Evolutionary conservation across 176 grass and related monocot genomes (phyloP).

Genomic region (Ananas comosus): DNA sequence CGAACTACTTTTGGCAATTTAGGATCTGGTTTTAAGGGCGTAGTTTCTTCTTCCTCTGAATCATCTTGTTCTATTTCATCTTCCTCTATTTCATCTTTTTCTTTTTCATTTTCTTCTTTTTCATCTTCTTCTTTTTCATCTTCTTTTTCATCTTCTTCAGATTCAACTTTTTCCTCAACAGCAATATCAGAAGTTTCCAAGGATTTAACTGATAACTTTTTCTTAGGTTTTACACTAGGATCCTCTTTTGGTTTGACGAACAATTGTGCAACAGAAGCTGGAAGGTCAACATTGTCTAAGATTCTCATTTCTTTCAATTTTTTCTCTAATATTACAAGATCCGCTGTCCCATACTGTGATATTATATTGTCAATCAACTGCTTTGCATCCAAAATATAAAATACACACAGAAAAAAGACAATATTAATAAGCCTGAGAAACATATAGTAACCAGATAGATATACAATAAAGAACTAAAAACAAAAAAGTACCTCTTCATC

Average conservation of each 20-base stretch:
- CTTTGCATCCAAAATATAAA: slow-evolving; percentile 19
- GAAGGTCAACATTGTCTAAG: slow-evolving; percentile 89
- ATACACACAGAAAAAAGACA: slow-evolving; percentile 20
- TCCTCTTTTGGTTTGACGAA: slow-evolving; percentile 70
- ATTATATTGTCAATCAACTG: slow-evolving; percentile 75
- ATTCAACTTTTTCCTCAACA: slow-evolving; percentile 21
- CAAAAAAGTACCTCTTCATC: slow-evolving; percentile 56
- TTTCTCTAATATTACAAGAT: slow-evolving; percentile 69
- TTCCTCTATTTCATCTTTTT: neutral
- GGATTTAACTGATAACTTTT: slow-evolving; percentile 19
- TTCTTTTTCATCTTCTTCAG: slow-evolving; percentile 25
- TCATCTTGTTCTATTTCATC: slow-evolving; percentile 31
- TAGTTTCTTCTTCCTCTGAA: slow-evolving; percentile 46
- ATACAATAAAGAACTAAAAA: slow-evolving; percentile 6
- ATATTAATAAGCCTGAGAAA: neutral
- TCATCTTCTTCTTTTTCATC: slow-evolving; percentile 14
- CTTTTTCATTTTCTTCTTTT: slow-evolving; percentile 24
- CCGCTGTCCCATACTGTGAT: slow-evolving; percentile 53
- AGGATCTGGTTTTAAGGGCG: slow-evolving; percentile 61
- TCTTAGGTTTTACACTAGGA: slow-evolving; percentile 31
- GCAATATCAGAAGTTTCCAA: neutral
- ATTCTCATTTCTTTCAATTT: slow-evolving; percentile 92
- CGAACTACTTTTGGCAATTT: slow-evolving; percentile 60
- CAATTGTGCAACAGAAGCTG: slow-evolving; percentile 51
- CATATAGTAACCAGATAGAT: slow-evolving; percentile 18